Conservation (phyloP, 805 yeast genomes). For the Teunomyces barrocoloradensis region DNA sequence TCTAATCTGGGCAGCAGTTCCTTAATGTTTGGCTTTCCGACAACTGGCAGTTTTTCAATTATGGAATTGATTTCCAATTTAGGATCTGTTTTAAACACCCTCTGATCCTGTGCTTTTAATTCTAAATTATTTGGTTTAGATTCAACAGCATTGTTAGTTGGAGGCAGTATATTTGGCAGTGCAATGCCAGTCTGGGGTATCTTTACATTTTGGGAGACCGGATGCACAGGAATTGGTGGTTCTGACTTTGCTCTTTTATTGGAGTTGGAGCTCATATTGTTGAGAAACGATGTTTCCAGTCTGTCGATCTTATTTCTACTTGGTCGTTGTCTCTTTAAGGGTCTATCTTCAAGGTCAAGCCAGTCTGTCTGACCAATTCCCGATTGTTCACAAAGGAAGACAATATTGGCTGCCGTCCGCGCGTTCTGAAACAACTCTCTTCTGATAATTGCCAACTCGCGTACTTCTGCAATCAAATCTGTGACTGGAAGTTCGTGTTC, state of each 20-base stretch:
- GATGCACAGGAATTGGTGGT: too few species aligned
- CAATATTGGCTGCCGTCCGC: conserved; percentile 28
- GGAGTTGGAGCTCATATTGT: neutral
- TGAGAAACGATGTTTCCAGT: neutral
- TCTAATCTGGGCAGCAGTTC: too few species aligned
- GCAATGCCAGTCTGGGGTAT: too few species aligned
- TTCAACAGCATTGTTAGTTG: too few species aligned
- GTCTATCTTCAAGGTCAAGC: neutral
- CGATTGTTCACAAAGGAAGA: conserved; percentile 10
- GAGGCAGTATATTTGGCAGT: too few species aligned
- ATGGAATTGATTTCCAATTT: too few species aligned
- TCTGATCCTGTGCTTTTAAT: too few species aligned
- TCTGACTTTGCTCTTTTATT: neutral
- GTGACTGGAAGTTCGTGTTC: conserved; percentile 24
- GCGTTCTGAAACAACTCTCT: conserved; percentile 30
- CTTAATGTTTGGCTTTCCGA: too few species aligned
- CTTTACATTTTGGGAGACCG: too few species aligned
- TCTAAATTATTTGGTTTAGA: too few species aligned
- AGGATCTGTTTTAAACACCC: too few species aligned
- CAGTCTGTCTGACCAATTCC: neutral
- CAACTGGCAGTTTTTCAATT: too few species aligned
- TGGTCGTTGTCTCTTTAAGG: neutral
- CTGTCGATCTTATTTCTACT: neutral
- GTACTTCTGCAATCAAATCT: conserved; percentile 17
- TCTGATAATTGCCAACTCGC: conserved; percentile 25